Base-by-base conservation (phyloP, 2,329 filamentous ascomycete genomes). In the Fusarium foetens region DNA sequence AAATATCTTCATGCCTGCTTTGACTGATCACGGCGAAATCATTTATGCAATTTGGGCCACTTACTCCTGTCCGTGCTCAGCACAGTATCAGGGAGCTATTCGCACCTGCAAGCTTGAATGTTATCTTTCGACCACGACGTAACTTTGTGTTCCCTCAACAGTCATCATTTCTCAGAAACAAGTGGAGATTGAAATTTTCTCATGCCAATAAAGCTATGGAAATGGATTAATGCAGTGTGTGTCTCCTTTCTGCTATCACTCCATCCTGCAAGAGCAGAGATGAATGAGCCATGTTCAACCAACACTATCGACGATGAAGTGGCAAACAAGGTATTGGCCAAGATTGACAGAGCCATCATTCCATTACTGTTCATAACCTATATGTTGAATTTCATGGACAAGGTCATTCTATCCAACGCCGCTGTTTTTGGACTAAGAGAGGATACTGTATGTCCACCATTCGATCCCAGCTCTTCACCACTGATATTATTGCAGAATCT, bases 341-440 rank as follows among this genome's bases (percentile, higher is more conserved):
- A 89, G 77, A 89, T 91, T 65, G 89, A 91, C 75, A 80, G 79
- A 70, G 80, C 81, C 17, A 79, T 91, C 14, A 85, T 91, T 9
- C 87, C 89, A 0, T 79, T 90, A 16, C 78, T 90, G 14, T 89
- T 90, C 66, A 71, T 86, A 45, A 89, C 86, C 0, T 90, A 90
- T 74, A 86, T 86, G 80, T 77, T 90, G 68, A 88, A 89, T 73
- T 90, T 90, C 63, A 88, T 90, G 83, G 89, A 91, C 77, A 91
- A 91, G 75, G 85, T 85, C 1, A 88, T 88, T 62, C 76, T 89
- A 3, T 87, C 86, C 0, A 88, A 84, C 65, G 88, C 88, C 0
- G 82, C 87, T 8, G 86, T 90, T 0, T 90, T 90, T 70, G 88
- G 87, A 0, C 75, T 89, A n/a, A 80, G 80, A 10, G 79, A 86